phyloP scores from a whole-genome alignment of 768 basidiomycete genomes.

The Erythrobasidium yunnanense region DNA sequence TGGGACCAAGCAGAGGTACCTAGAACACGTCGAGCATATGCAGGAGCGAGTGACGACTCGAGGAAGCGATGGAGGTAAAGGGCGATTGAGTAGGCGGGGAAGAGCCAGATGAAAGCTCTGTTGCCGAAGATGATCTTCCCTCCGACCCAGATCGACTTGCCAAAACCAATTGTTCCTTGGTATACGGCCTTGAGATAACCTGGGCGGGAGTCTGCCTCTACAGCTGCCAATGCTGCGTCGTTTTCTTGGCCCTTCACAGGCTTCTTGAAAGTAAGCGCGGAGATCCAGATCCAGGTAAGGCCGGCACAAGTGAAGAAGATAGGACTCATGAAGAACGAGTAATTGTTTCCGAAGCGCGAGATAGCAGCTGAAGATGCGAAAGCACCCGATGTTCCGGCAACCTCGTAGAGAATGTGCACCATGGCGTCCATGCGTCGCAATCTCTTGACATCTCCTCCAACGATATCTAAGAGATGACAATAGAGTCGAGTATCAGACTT shows the following conservation, averaged over 20 bases:
- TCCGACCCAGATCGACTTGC: conserved; percentile 24
- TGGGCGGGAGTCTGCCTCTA: too few relatives aligned
- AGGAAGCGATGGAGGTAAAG: conserved; percentile 36
- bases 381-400: conserved; percentile 39
- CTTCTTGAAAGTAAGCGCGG: conserved; percentile 7
- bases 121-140: conserved; percentile 15
- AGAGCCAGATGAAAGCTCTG: conserved; percentile 32
- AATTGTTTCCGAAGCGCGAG: conserved; percentile 37
- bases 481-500: neutral
- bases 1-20: conserved; percentile 37
- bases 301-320: conserved; percentile 20
- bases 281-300: conserved; percentile 31
- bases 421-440: conserved; percentile 37
- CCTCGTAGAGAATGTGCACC: conserved; percentile 38
- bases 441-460: conserved; percentile 37
- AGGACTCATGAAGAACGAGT: conserved; percentile 18
- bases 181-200: conserved; percentile 20
- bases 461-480: conserved; percentile 1
- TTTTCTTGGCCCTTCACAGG: neutral
- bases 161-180: conserved; percentile 5
- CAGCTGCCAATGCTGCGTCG: neutral
- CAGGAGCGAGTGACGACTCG: conserved; percentile 36
- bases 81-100: conserved; percentile 30
- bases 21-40: conserved; percentile 38
- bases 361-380: conserved; percentile 37